Percentiles rank a stretch among this genome's conserved stretches.
Evolutionary conservation across 1,139 yeast genomes (phyloP).

Genomic region (Sugiyamaella japonica): DNA sequence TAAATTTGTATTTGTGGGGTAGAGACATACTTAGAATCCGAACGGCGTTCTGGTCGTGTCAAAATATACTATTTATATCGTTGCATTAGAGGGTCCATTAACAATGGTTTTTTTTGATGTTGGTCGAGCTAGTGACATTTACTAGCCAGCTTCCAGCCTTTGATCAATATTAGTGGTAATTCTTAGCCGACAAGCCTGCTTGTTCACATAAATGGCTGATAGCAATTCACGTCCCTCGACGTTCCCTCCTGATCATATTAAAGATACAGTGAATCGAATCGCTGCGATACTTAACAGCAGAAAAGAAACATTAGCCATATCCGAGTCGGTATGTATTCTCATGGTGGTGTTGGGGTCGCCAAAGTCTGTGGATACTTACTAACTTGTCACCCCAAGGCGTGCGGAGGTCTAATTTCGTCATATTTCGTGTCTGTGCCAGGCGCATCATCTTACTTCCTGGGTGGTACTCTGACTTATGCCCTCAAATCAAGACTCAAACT

Average conservation of each 20-base stretch:
- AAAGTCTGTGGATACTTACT: background rate
- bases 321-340: conserved; percentile 57
- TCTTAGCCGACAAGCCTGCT: background rate
- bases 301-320: conserved; percentile 67
- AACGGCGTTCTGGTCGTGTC: background rate
- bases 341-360: background rate
- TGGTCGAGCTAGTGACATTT: background rate
- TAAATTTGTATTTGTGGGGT: too few species aligned
- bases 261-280: conserved; percentile 53
- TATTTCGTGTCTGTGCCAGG: conserved; percentile 81
- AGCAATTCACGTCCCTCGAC: background rate
- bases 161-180: background rate
- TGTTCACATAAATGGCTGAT: conserved; percentile 1
- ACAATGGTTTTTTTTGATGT: too few species aligned
- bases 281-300: conserved; percentile 55
- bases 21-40: background rate
- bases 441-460: conserved; percentile 79
- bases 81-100: background rate
- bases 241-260: conserved; percentile 64
- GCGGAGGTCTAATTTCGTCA: conserved; percentile 84
- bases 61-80: conserved; percentile 2
- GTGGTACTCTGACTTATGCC: conserved; percentile 79
- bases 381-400: conserved; percentile 46
- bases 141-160: background rate
- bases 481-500: conserved; percentile 69